Base-by-base conservation (phyloP, 192 early-diverging fungal genomes). In the Funneliformis geosporum region DNA sequence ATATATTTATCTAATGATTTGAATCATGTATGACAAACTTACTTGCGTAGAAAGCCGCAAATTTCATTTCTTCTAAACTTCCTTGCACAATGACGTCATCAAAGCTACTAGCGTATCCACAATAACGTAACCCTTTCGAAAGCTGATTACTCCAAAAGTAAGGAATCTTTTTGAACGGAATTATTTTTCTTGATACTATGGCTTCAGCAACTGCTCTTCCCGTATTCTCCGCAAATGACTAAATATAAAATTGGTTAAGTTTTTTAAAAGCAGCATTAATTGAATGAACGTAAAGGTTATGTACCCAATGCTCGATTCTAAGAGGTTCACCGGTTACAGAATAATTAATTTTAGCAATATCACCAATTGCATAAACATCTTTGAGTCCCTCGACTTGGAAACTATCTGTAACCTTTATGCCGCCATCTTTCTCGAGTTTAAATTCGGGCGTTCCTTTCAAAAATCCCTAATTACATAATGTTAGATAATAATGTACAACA, bases 141-240 rank as follows among this genome's bases (percentile, higher is more conserved):
- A 79, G 86, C 70, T 88, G 87, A 25, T 83, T 86, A 23, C 86
- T 89, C 89, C 87, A 91, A 78, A 91, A 91, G 78, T 86, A 91
- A 11, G 90, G 90, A 16, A 88, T 80, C 28, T 81, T 76, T 38
- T 76, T 81, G 75, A 89, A 91, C 25, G 83, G 67, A 43, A 46
- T 71, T 23, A 16, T 14, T 50, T 83, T 74, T n/a, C 67, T 71
- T 3, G 43, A 62, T 8, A 60, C 62, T 61, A 86, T 85, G 44
- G 81, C 77, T 68, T 42, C 23, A 27, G 82, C 85, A 25, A 75
- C 84, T 21, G 72, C 78, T 42, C 86, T 74, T 47, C 79, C 80
- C 33, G 80, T 81, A 60, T 82, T 82, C 59, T 87, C 79, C 42
- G 88, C 87, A 72, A 86, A 85, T 73, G 79, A 33, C 75, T 76